Evolutionary conservation across 2,329 filamentous ascomycete genomes (phyloP).

Genomic region (Aspergillus pseudoviridinutans): DNA sequence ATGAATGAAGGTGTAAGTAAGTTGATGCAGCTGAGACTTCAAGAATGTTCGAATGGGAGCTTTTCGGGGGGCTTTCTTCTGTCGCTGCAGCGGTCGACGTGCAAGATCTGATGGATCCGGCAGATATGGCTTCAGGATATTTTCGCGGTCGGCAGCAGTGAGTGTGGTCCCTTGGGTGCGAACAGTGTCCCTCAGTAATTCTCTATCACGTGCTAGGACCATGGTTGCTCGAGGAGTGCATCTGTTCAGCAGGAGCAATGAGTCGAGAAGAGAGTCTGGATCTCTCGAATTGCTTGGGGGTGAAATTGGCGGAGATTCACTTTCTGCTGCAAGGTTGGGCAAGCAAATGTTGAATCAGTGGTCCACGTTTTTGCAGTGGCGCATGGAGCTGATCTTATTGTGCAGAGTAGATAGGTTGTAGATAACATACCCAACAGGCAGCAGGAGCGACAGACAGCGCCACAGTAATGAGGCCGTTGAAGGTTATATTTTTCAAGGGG

Average conservation of each 20-base stretch:
- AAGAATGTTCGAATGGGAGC: conserved; percentile 44
- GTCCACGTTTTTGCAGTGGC: background rate
- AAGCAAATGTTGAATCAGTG: background rate
- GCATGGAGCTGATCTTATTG: background rate
- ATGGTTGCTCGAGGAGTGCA: conserved; percentile 16
- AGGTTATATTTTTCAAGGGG: too few relatives aligned
- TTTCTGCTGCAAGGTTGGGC: background rate
- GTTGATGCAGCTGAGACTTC: conserved; percentile 40
- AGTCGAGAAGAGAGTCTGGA: background rate
- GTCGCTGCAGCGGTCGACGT: conserved; percentile 19
- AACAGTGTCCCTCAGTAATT: conserved; percentile 38
- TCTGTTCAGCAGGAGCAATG: conserved; percentile 4
- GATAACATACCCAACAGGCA: background rate
- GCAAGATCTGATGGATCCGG: conserved; percentile 41
- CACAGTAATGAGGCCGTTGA: background rate
- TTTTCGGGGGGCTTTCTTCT: conserved; percentile 24
- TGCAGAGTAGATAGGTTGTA: background rate
- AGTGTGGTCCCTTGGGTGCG: conserved; percentile 40
- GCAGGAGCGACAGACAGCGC: background rate
- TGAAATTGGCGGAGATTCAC: background rate
- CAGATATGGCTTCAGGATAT: conserved; percentile 50
- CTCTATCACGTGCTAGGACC: conserved; percentile 30
- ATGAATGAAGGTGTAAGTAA: conserved; percentile 54
- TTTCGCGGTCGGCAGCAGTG: conserved; percentile 46
- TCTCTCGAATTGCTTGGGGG: background rate